phyloP scores from a whole-genome alignment of 805 yeast genomes.

The Jamesozyma gamospora region DNA sequence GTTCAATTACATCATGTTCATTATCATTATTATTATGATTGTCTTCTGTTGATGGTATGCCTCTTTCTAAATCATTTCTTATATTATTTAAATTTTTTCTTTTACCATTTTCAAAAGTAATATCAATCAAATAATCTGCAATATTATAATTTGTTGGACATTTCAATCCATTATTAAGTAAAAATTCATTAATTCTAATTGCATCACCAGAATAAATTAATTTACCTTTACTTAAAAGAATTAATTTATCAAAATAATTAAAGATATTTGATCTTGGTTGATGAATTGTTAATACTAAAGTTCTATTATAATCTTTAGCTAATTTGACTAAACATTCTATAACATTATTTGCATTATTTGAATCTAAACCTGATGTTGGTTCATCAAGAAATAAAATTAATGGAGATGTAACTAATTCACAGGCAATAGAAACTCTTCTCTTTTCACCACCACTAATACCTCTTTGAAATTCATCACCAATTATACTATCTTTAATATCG shows the following conservation, averaged over 20 bases:
- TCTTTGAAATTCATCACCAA: slow-evolving; percentile 81
- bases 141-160: slow-evolving; percentile 89
- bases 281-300: slow-evolving; percentile 87
- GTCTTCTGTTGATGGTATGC: slow-evolving; percentile 1
- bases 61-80: slow-evolving; percentile 1
- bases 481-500: slow-evolving; percentile 70
- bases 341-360: slow-evolving; percentile 87
- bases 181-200: slow-evolving; percentile 62
- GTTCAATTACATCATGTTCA: not conserved
- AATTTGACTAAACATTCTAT: slow-evolving; percentile 73
- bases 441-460: slow-evolving; percentile 85
- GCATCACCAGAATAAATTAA: slow-evolving; percentile 84
- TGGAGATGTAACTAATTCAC: slow-evolving; percentile 86
- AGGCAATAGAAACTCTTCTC: slow-evolving; percentile 85
- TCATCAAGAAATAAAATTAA: slow-evolving; percentile 77
- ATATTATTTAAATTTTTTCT: not conserved
- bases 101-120: slow-evolving; percentile 52
- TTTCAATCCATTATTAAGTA: slow-evolving; percentile 59
- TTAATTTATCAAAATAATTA: slow-evolving; percentile 72
- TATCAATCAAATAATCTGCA: slow-evolving; percentile 87
- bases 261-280: slow-evolving; percentile 97
- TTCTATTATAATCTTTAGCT: slow-evolving; percentile 72
- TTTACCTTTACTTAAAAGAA: slow-evolving; percentile 75
- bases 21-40: not conserved
- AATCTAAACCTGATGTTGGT: slow-evolving; percentile 92